These are phyloP conservation scores for Tolypocladium ovalisporum DNA, from an alignment of 2,329 filamentous ascomycete species.

Conservation along the genomic window DNA sequence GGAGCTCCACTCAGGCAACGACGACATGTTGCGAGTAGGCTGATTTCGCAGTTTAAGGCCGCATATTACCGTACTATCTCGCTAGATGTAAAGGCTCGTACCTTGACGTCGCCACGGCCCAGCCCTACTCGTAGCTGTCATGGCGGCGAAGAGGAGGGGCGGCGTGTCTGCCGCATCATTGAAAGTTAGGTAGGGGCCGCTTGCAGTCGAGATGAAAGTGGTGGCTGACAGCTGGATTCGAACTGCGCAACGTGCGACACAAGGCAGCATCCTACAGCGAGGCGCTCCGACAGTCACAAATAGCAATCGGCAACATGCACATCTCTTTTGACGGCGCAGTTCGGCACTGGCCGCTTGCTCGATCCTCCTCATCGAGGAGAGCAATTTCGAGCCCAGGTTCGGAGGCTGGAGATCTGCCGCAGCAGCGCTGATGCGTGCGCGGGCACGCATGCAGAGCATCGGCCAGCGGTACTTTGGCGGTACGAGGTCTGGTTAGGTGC, in stretches of 20 bases:
- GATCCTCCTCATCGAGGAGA: background rate
- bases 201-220: background rate
- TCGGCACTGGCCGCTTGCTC: background rate
- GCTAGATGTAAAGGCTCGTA: background rate
- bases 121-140: no score
- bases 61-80: background rate
- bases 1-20: background rate
- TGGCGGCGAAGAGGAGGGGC: no score
- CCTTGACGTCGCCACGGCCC: background rate
- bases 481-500: background rate
- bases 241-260: no score
- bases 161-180: no score
- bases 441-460: background rate
- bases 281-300: background rate
- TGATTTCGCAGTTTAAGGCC: background rate
- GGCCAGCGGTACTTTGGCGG: background rate
- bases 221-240: background rate
- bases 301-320: background rate
- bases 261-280: background rate
- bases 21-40: background rate
- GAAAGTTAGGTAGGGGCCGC: background rate
- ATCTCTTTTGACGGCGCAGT: background rate
- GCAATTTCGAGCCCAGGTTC: background rate
- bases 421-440: background rate
- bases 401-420: background rate